Evolutionary conservation across 345 rosid genomes (phyloP).

Genomic region (Eucalyptus marginata): DNA sequence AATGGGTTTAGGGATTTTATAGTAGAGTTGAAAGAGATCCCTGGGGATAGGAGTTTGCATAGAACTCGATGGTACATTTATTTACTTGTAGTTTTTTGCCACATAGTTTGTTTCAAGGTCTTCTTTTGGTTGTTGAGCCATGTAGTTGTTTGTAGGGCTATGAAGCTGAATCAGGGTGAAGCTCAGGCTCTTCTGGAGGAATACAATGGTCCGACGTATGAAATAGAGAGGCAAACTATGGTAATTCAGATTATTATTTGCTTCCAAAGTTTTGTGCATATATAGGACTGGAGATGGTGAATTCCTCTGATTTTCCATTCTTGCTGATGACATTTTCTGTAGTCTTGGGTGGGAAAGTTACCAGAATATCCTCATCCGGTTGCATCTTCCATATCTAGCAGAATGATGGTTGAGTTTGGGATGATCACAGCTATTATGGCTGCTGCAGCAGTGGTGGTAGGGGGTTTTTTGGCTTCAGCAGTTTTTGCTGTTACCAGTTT

Average conservation of each 20-base stretch:
- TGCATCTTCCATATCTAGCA: slow-evolving; percentile 90
- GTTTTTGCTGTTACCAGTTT: slow-evolving; percentile 82
- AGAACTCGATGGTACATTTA: slow-evolving; percentile 66
- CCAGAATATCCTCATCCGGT: slow-evolving; percentile 74
- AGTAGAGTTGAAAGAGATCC: slow-evolving; percentile 78
- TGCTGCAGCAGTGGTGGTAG: slow-evolving; percentile 75
- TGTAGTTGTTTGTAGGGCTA: slow-evolving; percentile 33
- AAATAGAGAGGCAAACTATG: slow-evolving; percentile 67
- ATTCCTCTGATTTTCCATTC: neutral
- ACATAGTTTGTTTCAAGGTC: neutral
- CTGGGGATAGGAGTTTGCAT: slow-evolving; percentile 75
- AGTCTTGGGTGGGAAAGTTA: slow-evolving; percentile 73
- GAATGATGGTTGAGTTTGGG: slow-evolving; percentile 93
- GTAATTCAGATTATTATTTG: slow-evolving; percentile 12
- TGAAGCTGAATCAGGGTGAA: slow-evolving; percentile 52
- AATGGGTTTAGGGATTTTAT: slow-evolving; percentile 39
- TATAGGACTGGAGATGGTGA: neutral
- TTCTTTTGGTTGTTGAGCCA: neutral
- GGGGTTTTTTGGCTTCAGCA: slow-evolving; percentile 87
- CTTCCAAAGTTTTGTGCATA: neutral
- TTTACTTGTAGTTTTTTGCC: neutral
- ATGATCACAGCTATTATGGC: slow-evolving; percentile 83
- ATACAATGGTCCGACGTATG: slow-evolving; percentile 55
- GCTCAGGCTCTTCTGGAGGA: slow-evolving; percentile 53
- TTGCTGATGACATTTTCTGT: slow-evolving; percentile 8